phyloP scores from a whole-genome alignment of 306 rosid genomes.

The Medicago lupulina region DNA sequence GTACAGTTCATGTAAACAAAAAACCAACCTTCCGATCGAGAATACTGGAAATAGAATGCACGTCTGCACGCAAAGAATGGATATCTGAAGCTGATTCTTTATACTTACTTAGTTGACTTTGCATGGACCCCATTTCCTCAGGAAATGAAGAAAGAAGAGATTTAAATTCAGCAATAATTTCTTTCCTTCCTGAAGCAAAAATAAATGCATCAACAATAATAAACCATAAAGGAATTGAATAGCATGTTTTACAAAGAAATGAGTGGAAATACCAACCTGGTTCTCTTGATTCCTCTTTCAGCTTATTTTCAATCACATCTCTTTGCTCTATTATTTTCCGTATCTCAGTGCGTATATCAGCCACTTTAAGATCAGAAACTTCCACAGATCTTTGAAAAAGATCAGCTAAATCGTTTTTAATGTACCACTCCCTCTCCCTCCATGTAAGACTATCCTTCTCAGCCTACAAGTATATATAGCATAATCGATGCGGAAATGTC shows the following conservation, averaged over 20 bases:
- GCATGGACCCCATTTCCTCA: constrained; percentile 90
- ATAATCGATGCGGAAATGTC: constrained; percentile 22
- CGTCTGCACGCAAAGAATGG: constrained; percentile 85
- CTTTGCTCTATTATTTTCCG: constrained; percentile 69
- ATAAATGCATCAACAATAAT: constrained; percentile 42
- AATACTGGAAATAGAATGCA: constrained; percentile 72
- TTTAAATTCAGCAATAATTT: constrained; percentile 80
- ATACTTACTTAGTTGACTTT: constrained; percentile 71
- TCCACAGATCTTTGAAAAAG: constrained; percentile 69
- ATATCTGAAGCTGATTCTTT: constrained; percentile 89
- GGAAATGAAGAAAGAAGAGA: constrained; percentile 93
- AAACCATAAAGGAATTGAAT: constrained; percentile 11
- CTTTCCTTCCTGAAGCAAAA: constrained; percentile 81
- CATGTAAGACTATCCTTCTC: constrained; percentile 90
- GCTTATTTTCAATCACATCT: constrained; percentile 64
- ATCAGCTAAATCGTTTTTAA: constrained; percentile 80
- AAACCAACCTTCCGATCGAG: constrained; percentile 87
- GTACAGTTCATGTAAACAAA: constrained; percentile 19
- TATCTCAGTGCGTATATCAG: constrained; percentile 67
- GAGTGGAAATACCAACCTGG: constrained; percentile 58
- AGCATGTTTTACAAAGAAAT: constrained; percentile 1
- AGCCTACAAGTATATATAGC: constrained; percentile 59
- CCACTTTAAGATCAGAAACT: constrained; percentile 65
- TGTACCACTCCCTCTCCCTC: constrained; percentile 86
- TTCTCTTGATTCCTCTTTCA: constrained; percentile 79